Evolutionary conservation across 1,284 basidiomycete species (phyloP), one percentile per base, ranked within the genome.

Genomic region (Austropuccinia psidii): DNA sequence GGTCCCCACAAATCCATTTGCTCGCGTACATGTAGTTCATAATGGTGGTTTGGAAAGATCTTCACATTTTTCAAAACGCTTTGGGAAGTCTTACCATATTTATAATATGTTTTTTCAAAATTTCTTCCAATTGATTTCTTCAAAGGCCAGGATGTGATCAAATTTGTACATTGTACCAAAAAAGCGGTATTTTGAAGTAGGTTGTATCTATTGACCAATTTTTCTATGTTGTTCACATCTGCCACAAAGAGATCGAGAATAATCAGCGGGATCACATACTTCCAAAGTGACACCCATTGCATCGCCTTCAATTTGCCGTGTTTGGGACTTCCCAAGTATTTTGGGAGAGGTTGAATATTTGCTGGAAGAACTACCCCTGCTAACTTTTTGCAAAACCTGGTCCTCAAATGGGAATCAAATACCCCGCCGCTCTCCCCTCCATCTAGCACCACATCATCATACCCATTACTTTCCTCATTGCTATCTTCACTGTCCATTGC

Each of bases 11-110:
- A 9, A 8, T 9, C 24, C 15, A 54, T 54, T 8, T 61, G 57
- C 7, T 61, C 57, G n/a, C 31, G 57, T 7, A 61, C 39, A 27
- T 61, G 57, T 11, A 61, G 37, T 4, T 29, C 57, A 39, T 37
- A 61, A 39, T 61, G 57, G n/a, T 61, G 57, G 27, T 61, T 61
- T 13, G 57, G 57, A 19, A n/a, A 13, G 15, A 61, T 37, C 15
- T 61, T 61, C 24, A 21, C 11, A 21, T 61, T 39, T 35, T 33
- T n/a, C 33, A 61, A 61, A 35, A 61, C 4, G 13, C 39, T 61
- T 35, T 35, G 4, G 3, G 11, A 37, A 33, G 33, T 61, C 9
- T 31, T 21, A n/a, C 19, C 21, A 39, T 61, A 61, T 35, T 35
- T 29, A 3, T 8, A 8, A 27, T 61, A 61, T n/a, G 21, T 21